These are phyloP conservation scores for Microbotryum silenes-acaulis DNA, from an alignment of 1,284 basidiomycete species.

Conservation along the genomic window DNA sequence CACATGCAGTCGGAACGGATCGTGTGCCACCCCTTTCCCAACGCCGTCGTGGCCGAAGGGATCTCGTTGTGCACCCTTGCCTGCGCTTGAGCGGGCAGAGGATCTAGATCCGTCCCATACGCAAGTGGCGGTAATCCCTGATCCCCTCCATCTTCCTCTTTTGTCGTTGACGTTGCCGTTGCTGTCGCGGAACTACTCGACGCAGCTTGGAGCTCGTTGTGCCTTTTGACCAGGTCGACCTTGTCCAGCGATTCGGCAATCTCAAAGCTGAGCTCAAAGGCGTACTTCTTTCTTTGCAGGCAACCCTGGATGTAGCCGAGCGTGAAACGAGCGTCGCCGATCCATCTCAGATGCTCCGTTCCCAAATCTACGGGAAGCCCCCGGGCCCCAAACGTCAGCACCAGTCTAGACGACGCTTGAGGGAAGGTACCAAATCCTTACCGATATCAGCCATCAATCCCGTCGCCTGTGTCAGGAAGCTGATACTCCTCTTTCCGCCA, in stretches of 20 bases:
- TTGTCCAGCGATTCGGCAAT: slow-evolving; percentile 6
- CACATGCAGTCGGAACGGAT: slow-evolving; percentile 64
- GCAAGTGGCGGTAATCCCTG: slow-evolving; percentile 45
- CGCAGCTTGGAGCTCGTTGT: slow-evolving; percentile 54
- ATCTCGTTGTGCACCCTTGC: slow-evolving; percentile 17
- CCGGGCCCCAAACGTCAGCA: background rate
- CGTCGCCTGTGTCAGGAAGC: slow-evolving; percentile 78
- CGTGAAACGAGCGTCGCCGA: slow-evolving; percentile 88
- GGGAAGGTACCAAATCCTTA: slow-evolving; percentile 5
- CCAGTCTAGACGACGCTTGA: background rate
- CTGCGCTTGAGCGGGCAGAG: slow-evolving; percentile 6
- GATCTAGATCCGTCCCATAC: slow-evolving; percentile 36
- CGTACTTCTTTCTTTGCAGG: slow-evolving; percentile 9
- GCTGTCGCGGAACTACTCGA: background rate
- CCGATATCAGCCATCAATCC: slow-evolving; percentile 82
- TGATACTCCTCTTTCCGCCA: slow-evolving; percentile 58
- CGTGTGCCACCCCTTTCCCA: slow-evolving; percentile 53
- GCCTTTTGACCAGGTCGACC: slow-evolving; percentile 61
- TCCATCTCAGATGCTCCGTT: slow-evolving; percentile 81
- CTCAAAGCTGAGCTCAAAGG: slow-evolving; percentile 11
- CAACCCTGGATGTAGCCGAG: slow-evolving; percentile 65
- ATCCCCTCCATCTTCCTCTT: slow-evolving; percentile 40
- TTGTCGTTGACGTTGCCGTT: slow-evolving; percentile 1
- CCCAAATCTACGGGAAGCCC: slow-evolving; percentile 43
- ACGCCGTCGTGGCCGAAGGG: slow-evolving; percentile 6